Evolutionary conservation across 225 moss, liverwort and hornwort genomes (phyloP), one percentile per base, ranked within the genome.

Genomic region (Sphagnum contortum): DNA sequence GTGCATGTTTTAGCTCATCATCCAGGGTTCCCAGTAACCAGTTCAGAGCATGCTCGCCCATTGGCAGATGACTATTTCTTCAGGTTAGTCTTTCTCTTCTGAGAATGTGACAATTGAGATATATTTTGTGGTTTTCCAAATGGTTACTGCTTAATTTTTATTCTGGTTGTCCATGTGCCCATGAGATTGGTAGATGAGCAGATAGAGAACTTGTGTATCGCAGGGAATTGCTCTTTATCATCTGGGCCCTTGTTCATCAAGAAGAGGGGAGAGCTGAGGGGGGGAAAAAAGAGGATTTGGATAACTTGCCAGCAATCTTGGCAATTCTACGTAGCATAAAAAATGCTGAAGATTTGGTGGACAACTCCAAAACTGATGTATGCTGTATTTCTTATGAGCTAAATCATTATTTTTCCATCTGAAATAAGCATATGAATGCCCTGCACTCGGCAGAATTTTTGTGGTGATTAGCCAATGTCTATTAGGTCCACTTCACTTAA

Each of bases 1-100:
- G 89, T 98, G 46, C 91, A 98, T 61, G 87, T 82, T 60, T 82
- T 98, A 66, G 98, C 98, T 65, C 93, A 93, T 69, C 89, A 91
- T 70, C 80, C 89, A 12, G 76, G 81, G 54, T 89, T 83, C 71
- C 91, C 89, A 62, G 76, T 70, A 76, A 77, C 62, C 49, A 76
- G 76, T 73, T 77, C 77, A 57, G 73, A 80, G 53, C 29, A 29
- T 29, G 29, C 29, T 29, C 29, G 1, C 29, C 62, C 84, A 64
- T 50, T 78, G 54, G 83, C 87, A 57, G 93, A 87, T 68, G 93
- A 93, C 66, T 86, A 87, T 46, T 81, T 84, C 57, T 89, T 82
- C 74, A 90, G 85, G 92, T 98, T 50, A 12, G 67, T 64, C 8
- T 67, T 14, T 29, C 29, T 29, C 29, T 1, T 29, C 29, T 29